Base-by-base conservation (phyloP, 495 filamentous ascomycete species). In the Terfezia boudieri region DNA sequence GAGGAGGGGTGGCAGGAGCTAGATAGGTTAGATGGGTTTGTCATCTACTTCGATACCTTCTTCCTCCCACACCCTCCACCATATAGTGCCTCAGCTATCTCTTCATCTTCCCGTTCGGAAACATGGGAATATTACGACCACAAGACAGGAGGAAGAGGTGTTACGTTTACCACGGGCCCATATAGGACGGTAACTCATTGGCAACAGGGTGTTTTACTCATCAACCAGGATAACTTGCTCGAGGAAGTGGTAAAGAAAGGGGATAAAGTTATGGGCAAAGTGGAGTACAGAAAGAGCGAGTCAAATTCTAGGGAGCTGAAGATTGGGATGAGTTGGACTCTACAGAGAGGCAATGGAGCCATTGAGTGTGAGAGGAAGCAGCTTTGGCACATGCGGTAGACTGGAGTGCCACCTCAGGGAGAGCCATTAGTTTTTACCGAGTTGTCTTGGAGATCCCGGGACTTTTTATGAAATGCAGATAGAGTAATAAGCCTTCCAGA, bases 31-130 rank as follows among this genome's bases (percentile, higher is more conserved):
- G 92, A 98, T 67, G 90, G 86, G 22, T 73, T 98, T 38, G 92
- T 98, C 51, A 82, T 93, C 36, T 96, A 92, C 85, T 98, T 98
- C 72, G 90, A 98, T 66, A 96, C 94, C 60, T 88, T 94, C 58
- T 98, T 98, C 70, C 84, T 83, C 37, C 86, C 86, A 36, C 95
- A 89, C 73, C 86, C 88, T 69, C 84, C 86, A 71, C 80, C 41
- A 20, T 46, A 46, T 8, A 6, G 8, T 20, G 14, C 41, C 17
- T 14, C 41, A 8, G 17, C 14, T 14, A 46, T 46, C 41, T 46
- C 41, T 14, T 14, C 41, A 4, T 14, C 41, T 20, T 46, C 58
- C 5, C 56, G 60, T 43, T 67, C 66, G 0, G 60, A 66, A 55
- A 58, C 55, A n/a, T 71, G 68, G 67, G 60, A 64, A 48, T 57